Evolutionary conservation across 1,284 basidiomycete species (phyloP), one percentile per base, ranked within the genome.

Genomic region (Microbotryomycetes sp.): DNA sequence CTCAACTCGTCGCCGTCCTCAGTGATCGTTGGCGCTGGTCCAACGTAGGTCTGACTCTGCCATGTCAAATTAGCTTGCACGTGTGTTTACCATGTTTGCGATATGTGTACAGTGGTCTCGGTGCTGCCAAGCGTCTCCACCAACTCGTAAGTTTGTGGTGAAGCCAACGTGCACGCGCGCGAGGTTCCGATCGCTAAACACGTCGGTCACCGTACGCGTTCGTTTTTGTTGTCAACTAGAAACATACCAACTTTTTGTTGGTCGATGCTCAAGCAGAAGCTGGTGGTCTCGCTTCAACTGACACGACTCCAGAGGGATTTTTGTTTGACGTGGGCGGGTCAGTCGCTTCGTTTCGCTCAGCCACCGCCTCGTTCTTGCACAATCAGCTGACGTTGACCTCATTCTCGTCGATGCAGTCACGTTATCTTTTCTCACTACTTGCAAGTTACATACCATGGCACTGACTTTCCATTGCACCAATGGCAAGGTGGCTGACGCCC

Each of bases 361-460:
- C 31, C n/a, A n/a, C 15, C 25, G 26, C 7, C 26, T 19, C 32
- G 15, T 9, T 19, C 32, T 28, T 19, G 15, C 9, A 26, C 19
- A n/a, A 14, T 25, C 46, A n/a, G 15, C 19, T 32, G 49, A 19
- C 23, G 9, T 32, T 31, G 15, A 47, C 16, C 48, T 16, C 22
- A 7, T 22, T 28, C 47, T 19, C 47, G 12, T 26, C 28, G 4
- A 22, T 22, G 46, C 29, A 79, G 80, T 29, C 80, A 81, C 72
- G 80, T 81, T 67, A 81, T 81, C 67, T 81, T 81, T 70, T 80
- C 79, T 16, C 80, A 81, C 73, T 81, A 81, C 70, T 63, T 70
- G 64, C 72, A 42, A 53, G 70, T 68, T 42, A 25, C 1, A n/a
- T 7, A 25, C 7, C 19, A 12, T 42, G 36, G 36, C 36, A 12